These are phyloP conservation scores for Globisporangium spinosum DNA, from an alignment of 352 stramenopile genomes.

Conservation along the genomic window DNA sequence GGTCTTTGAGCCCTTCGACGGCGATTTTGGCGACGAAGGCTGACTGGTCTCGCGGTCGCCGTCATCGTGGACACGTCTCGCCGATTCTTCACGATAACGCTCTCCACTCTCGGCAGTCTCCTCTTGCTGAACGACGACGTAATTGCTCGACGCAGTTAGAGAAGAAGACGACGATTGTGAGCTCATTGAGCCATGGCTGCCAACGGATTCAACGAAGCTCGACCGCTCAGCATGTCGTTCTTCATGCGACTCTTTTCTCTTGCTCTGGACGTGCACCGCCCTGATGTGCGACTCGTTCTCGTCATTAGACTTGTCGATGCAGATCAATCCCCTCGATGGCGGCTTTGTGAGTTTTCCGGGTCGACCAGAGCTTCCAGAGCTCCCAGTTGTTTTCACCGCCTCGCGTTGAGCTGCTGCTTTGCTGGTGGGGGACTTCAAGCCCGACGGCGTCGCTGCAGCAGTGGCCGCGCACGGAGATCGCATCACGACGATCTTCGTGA, in stretches of 20 bases:
- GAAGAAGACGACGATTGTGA: background rate
- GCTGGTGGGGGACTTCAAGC: background rate
- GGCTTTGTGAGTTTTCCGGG: slow-evolving; percentile 8
- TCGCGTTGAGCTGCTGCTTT: background rate
- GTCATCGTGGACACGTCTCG: background rate
- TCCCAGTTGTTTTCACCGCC: slow-evolving; percentile 6
- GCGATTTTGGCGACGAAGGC: slow-evolving; percentile 27
- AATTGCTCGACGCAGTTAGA: slow-evolving; percentile 1
- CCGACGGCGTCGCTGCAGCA: background rate
- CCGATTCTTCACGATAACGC: background rate
- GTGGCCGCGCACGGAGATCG: slow-evolving; percentile 28
- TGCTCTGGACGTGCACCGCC: background rate
- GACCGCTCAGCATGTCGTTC: slow-evolving; percentile 10
- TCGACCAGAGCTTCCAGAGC: background rate
- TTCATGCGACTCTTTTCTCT: slow-evolving; percentile 2
- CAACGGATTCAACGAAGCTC: slow-evolving; percentile 9
- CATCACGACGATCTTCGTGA: slow-evolving; percentile 60
- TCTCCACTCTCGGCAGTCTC: background rate
- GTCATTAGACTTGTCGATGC: slow-evolving; percentile 18
- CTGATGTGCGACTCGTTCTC: background rate
- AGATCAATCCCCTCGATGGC: slow-evolving; percentile 17
- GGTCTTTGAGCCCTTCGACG: slow-evolving; percentile 28
- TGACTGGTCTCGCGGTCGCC: background rate
- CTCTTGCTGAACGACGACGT: slow-evolving; percentile 4
- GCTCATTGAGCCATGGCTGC: background rate